phyloP scores from a whole-genome alignment of 2,329 filamentous ascomycete species.

The Diaporthe citrichinensis region DNA sequence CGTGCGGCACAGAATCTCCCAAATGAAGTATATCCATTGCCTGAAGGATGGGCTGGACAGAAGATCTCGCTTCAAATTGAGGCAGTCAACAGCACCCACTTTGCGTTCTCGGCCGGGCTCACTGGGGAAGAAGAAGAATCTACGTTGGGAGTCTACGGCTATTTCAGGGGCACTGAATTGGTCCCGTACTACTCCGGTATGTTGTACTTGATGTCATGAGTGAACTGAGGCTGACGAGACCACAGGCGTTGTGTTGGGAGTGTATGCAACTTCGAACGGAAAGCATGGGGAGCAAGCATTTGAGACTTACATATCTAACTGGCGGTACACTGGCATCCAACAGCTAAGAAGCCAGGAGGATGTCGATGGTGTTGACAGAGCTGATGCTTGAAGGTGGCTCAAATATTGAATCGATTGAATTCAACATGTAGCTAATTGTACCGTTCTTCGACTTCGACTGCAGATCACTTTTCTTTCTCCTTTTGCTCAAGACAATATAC shows the following conservation, averaged over 20 bases:
- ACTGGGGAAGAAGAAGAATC: background rate
- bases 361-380: background rate
- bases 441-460: background rate
- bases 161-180: background rate
- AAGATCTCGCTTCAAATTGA: constrained; percentile 20
- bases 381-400: background rate
- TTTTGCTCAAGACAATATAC: background rate
- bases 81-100: constrained; percentile 13
- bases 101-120: constrained; percentile 10
- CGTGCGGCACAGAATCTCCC: background rate
- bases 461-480: background rate
- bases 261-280: constrained; percentile 8
- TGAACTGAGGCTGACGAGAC: background rate
- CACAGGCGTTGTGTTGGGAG: constrained; percentile 2
- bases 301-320: constrained; percentile 16
- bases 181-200: constrained; percentile 13
- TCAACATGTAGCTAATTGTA: background rate
- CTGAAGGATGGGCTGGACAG: background rate
- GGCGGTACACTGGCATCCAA: background rate
- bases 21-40: background rate
- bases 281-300: constrained; percentile 18
- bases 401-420: background rate
- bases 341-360: constrained; percentile 6
- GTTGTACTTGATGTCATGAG: background rate
- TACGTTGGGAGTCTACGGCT: background rate